phyloP scores from a whole-genome alignment of 2,329 filamentous ascomycete species.

The Cucurbitaria berberidis region DNA sequence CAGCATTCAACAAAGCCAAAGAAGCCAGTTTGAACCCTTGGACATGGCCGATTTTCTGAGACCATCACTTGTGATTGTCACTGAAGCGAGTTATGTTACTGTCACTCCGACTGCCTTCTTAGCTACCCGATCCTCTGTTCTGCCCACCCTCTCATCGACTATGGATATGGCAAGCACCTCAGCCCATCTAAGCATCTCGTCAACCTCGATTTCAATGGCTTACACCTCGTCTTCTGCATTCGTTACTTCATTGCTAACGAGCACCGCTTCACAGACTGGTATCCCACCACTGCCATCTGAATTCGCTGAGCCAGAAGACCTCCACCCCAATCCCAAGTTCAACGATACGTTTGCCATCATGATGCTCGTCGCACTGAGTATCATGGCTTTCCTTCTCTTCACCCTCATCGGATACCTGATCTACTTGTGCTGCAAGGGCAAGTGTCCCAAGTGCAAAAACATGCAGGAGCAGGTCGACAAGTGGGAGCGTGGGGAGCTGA shows the following conservation, averaged over 20 bases:
- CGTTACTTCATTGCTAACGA: background rate
- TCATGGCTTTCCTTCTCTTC: constrained; percentile 4
- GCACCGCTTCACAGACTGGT: background rate
- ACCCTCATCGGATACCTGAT: constrained; percentile 6
- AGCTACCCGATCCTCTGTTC: background rate
- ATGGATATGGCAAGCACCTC: background rate
- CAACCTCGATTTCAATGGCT: background rate
- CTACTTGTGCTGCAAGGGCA: constrained; percentile 8
- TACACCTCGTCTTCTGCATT: background rate
- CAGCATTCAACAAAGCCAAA: background rate
- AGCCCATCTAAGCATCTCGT: background rate
- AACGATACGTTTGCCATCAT: constrained; percentile 9
- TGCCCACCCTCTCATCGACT: background rate
- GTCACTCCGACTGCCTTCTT: constrained; percentile 1
- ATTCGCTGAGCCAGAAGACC: background rate
- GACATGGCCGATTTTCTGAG: background rate
- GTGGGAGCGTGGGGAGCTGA: constrained; percentile 15
- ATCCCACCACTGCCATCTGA: background rate
- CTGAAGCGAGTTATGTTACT: constrained; percentile 5
- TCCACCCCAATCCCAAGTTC: background rate
- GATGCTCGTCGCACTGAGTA: background rate
- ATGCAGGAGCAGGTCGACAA: constrained; percentile 9
- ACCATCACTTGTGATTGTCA: background rate
- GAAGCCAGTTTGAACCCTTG: too few species aligned
- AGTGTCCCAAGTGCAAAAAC: constrained; percentile 11